Base-by-base conservation (phyloP, 1,284 basidiomycete species). In the Mycena citricolor region DNA sequence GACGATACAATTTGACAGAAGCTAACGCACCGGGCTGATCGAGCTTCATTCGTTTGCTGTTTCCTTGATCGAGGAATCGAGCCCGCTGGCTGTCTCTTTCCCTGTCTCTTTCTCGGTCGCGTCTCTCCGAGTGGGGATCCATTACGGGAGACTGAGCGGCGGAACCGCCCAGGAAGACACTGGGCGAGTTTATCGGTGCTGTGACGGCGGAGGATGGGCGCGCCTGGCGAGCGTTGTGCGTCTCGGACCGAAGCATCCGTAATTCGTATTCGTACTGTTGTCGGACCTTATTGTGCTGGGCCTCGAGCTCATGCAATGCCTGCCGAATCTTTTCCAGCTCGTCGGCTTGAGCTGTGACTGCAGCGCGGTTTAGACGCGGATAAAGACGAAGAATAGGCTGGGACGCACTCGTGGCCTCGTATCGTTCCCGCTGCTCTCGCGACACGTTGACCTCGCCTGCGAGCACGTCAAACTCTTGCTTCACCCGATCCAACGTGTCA, bases 181-280 rank as follows among this genome's bases (percentile, higher is more conserved):
- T 40, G 6, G 51, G 33, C 25, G 36, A 38, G 36, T 26, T 33
- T 39, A 44, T 25, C 5, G 49, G 47, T 25, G 49, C 30, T n/a
- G n/a, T n/a, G 19, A 47, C 29, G 11, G 49, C 33, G 42, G 12
- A n/a, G 37, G 51, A 8, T 39, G 13, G 8, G n/a, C 29, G 19
- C 41, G 51, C 16, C 37, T 34, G 29, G 11, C 25, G 19, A 19
- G 24, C 43, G 12, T 40, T 38, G 25, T 30, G 42, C 5, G 44
- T 29, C n/a, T 52, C 46, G 1, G 46, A 36, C 3, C 51, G 51
- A 20, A 52, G 21, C 13, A n/a, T 19, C 20, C 51, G 42, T n/a
- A 81, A 69, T 55, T 83, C 80, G 13, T 74, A 70, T 55, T 83
- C 78, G 59, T 80, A 82, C 66, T 76, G 71, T 57, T 73, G 68